phyloP scores from a whole-genome alignment of 306 rosid genomes.

The Cucurbita maxima region DNA sequence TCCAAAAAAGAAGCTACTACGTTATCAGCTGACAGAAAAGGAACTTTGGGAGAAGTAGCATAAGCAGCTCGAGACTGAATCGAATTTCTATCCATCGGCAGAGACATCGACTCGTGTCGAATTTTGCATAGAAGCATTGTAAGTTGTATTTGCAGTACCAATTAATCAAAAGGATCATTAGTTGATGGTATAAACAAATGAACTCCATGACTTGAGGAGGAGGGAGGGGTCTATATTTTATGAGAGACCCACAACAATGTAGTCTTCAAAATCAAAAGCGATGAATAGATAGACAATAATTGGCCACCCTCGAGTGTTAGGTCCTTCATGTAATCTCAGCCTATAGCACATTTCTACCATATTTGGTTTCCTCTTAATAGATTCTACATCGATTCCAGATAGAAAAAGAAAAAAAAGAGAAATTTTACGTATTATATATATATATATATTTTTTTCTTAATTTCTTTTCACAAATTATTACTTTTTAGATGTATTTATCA shows the following conservation, averaged over 20 bases:
- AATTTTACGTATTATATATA: background rate
- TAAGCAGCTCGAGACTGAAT: slow-evolving; percentile 6
- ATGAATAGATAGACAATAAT: background rate
- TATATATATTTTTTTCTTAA: too few species aligned
- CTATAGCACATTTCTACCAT: background rate
- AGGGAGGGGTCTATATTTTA: background rate
- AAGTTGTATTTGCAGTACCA: background rate
- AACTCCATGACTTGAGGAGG: background rate
- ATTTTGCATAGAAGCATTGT: background rate
- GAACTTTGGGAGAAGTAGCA: slow-evolving; percentile 22
- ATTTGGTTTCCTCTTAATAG: background rate
- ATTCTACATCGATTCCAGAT: background rate
- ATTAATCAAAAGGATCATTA: background rate
- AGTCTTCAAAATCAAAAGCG: background rate
- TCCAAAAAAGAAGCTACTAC: slow-evolving; percentile 23
- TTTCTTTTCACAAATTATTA: too few species aligned
- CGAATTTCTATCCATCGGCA: background rate
- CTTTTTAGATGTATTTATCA: too few species aligned
- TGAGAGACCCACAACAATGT: background rate
- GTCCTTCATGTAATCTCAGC: background rate
- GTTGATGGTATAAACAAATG: background rate
- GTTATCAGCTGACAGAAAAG: slow-evolving; percentile 33
- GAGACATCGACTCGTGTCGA: background rate
- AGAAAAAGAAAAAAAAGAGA: too few species aligned
- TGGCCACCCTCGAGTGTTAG: background rate